These are phyloP conservation scores for Aleurites moluccanus DNA, from an alignment of 441 rosid species.

Conservation along the genomic window DNA sequence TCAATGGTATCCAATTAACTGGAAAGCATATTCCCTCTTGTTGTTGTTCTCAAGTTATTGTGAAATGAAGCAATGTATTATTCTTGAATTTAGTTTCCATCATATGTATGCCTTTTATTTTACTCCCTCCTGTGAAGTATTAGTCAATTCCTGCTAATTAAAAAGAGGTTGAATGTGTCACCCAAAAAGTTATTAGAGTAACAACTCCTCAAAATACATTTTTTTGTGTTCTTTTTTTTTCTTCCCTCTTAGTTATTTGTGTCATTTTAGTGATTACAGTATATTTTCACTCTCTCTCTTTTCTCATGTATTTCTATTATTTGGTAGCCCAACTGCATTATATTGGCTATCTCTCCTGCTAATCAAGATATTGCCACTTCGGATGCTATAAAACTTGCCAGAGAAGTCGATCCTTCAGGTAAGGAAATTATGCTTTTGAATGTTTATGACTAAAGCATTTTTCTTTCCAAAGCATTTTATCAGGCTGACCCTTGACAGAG, in stretches of 20 bases:
- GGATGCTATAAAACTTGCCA: constrained; percentile 97
- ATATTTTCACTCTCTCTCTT: not conserved
- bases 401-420: constrained; percentile 99
- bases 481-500: not conserved
- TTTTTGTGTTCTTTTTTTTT: not conserved
- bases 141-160: not conserved
- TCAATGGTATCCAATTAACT: not conserved
- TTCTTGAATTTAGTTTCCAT: not conserved
- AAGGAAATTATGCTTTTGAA: constrained; percentile 17
- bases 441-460: constrained; percentile 5
- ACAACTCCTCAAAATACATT: not conserved
- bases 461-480: not conserved
- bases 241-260: not conserved
- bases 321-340: constrained; percentile 84
- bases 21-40: constrained; percentile 1
- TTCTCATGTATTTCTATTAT: constrained; percentile 22
- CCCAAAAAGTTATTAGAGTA: not conserved
- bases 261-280: not conserved
- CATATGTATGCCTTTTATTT: not conserved
- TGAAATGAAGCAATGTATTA: not conserved
- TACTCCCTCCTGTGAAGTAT: not conserved
- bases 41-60: not conserved
- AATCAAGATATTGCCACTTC: constrained; percentile 99
- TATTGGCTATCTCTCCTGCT: constrained; percentile 98
- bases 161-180: not conserved